A percentile compares a stretch with the other conserved stretches of the same genome.
Conservation (phyloP, 169 alveolate genomes). For the Plasmodium gaboni region DNA sequence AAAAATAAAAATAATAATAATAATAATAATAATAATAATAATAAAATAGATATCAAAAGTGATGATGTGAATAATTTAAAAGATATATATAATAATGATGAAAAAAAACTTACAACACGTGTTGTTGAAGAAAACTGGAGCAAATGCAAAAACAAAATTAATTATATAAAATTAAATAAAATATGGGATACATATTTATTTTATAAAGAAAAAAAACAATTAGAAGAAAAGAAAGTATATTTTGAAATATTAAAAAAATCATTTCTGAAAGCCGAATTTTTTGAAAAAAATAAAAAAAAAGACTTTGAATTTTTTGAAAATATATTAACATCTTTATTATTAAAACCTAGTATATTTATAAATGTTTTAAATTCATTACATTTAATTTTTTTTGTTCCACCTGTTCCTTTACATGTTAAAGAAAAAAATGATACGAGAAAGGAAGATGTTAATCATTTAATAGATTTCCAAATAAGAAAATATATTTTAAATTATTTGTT, state of each 20-base stretch:
- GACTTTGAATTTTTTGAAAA: slow-evolving; percentile 67
- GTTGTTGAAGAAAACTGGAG: background rate
- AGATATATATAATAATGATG: background rate
- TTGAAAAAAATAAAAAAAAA: slow-evolving; percentile 69
- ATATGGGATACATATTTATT: slow-evolving; percentile 50
- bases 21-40: background rate
- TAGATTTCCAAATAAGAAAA: slow-evolving; percentile 13
- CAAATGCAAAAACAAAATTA: slow-evolving; percentile 9
- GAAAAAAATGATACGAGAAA: background rate
- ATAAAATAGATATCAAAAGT: background rate
- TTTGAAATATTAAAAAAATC: slow-evolving; percentile 28
- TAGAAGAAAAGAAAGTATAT: slow-evolving; percentile 33
- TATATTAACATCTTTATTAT: slow-evolving; percentile 34
- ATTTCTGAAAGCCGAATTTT: slow-evolving; percentile 46
- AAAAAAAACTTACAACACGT: background rate
- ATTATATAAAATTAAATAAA: slow-evolving; percentile 31
- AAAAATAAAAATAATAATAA: background rate
- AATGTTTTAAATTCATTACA: slow-evolving; percentile 27
- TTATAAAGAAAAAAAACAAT: slow-evolving; percentile 37
- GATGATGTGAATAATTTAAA: background rate
- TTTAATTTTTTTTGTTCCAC: slow-evolving; percentile 22
- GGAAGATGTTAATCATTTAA: background rate
- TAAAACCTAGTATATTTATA: slow-evolving; percentile 61
- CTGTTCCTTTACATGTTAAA: background rate
- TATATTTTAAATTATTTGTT: slow-evolving; percentile 57